A percentile compares a stretch with the other conserved stretches of the same genome.
Evolutionary conservation across 1,284 basidiomycete genomes (phyloP).

Genomic region (Cutaneotrichosporon sp.): DNA sequence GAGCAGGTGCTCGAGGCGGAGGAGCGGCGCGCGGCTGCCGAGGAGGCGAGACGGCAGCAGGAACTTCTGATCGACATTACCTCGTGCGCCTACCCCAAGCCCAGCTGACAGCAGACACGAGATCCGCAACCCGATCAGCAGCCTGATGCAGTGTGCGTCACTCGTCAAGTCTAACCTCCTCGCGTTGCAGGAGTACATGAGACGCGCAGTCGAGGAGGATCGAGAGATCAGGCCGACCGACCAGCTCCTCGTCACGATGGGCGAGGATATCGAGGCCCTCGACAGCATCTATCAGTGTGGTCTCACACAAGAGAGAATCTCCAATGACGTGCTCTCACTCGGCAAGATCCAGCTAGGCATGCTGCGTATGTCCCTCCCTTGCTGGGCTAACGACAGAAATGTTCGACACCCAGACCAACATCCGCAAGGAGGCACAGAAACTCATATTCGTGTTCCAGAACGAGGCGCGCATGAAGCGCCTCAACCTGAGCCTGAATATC

Average conservation of each 20-base stretch:
- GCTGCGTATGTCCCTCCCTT: slow-evolving; percentile 12
- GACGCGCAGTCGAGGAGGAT: slow-evolving; percentile 6
- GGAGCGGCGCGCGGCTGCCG: slow-evolving; percentile 46
- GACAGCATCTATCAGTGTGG: slow-evolving; percentile 35
- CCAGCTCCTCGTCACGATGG: slow-evolving; percentile 22
- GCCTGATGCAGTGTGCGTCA: slow-evolving; percentile 39
- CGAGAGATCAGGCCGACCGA: slow-evolving; percentile 15
- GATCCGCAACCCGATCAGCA: slow-evolving; percentile 38
- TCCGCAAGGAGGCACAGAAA: slow-evolving; percentile 35
- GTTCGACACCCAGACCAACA: slow-evolving; percentile 35
- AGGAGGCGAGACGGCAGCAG: slow-evolving; percentile 49
- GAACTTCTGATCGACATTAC: slow-evolving; percentile 52
- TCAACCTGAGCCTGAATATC: slow-evolving; percentile 18
- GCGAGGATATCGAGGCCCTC: slow-evolving; percentile 27
- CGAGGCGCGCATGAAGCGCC: slow-evolving; percentile 46
- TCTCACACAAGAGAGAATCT: slow-evolving; percentile 49
- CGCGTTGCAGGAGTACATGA: slow-evolving; percentile 41
- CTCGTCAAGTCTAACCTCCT: slow-evolving; percentile 48
- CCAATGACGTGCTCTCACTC: slow-evolving; percentile 50
- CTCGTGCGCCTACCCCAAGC: slow-evolving; percentile 21
- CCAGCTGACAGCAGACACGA: slow-evolving; percentile 27
- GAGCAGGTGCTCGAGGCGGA: slow-evolving; percentile 47
- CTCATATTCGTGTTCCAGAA: slow-evolving; percentile 43
- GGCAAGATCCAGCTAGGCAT: slow-evolving; percentile 46
- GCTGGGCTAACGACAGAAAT: slow-evolving; percentile 18